A percentile compares a stretch with the other conserved stretches of the same genome.
Evolutionary conservation across 108 stramenopile species (phyloP).

Genomic region (Fragilaria radians): DNA sequence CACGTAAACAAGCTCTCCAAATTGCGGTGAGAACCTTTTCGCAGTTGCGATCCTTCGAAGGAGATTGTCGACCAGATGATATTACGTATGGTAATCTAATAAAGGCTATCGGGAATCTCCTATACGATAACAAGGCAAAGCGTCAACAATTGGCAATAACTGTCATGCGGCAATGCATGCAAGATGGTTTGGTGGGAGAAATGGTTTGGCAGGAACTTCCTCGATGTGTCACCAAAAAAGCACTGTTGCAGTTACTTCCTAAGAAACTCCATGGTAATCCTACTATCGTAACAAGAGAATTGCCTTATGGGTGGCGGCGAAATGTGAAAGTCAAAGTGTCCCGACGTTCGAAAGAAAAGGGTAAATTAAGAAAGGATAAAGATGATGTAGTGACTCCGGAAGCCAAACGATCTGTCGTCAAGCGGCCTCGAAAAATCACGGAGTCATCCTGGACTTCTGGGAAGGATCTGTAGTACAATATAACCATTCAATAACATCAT

Average conservation of each 20-base stretch:
- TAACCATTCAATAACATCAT: too few species aligned
- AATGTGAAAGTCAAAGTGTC: too few species aligned
- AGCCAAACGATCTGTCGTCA: constrained; percentile 3
- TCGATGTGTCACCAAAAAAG: constrained; percentile 29
- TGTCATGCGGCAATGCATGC: constrained; percentile 39
- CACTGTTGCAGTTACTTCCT: constrained; percentile 17
- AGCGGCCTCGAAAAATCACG: constrained; percentile 4
- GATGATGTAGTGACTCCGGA: constrained; percentile 8
- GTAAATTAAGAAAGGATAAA: constrained; percentile 10
- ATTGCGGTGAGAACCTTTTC: constrained; percentile 49
- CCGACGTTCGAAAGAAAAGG: constrained; percentile 9
- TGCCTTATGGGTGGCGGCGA: constrained; percentile 38
- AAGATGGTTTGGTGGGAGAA: constrained; percentile 51
- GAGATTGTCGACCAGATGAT: constrained; percentile 33
- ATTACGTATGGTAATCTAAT: constrained; percentile 61
- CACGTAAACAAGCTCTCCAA: constrained; percentile 30
- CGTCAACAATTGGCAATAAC: constrained; percentile 42
- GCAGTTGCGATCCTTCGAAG: constrained; percentile 13
- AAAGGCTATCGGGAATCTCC: constrained; percentile 51
- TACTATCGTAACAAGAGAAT: constrained; percentile 20
- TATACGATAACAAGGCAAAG: constrained; percentile 33
- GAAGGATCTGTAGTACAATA: constrained; percentile 47
- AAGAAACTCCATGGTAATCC: constrained; percentile 11
- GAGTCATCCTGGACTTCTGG: constrained; percentile 39
- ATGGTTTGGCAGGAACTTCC: constrained; percentile 57